These are phyloP conservation scores for Naumovozyma castellii DNA, from an alignment of 805 yeast species.

Conservation along the genomic window DNA sequence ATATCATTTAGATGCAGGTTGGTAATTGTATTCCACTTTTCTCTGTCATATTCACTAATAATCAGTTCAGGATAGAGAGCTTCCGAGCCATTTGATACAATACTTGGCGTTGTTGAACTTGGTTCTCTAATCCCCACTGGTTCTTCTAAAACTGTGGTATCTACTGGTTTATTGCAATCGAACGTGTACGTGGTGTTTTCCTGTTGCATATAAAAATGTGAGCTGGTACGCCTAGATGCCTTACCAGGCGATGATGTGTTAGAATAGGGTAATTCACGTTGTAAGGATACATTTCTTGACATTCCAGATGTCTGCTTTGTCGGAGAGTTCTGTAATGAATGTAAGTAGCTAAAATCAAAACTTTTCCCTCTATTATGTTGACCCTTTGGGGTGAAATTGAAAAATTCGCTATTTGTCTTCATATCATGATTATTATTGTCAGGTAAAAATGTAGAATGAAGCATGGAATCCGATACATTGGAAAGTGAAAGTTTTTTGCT, in stretches of 20 bases:
- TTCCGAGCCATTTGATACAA: constrained; percentile 8
- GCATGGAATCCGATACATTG: constrained; percentile 20
- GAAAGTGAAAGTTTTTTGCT: constrained; percentile 26
- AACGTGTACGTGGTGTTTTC: constrained; percentile 5
- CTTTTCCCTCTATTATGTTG: constrained; percentile 21
- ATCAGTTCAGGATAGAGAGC: constrained; percentile 20
- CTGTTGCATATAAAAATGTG: constrained; percentile 8
- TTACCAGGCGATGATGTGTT: constrained; percentile 4
- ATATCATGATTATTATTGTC: neutral
- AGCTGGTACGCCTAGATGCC: constrained; percentile 9
- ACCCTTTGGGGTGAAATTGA: neutral
- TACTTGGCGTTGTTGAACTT: constrained; percentile 5
- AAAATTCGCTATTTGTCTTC: neutral
- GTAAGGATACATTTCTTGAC: constrained; percentile 4
- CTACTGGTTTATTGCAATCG: constrained; percentile 1
- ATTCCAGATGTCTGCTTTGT: constrained; percentile 21
- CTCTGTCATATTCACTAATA: constrained; percentile 30
- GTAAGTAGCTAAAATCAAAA: constrained; percentile 27
- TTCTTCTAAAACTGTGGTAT: neutral
- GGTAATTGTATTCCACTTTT: constrained; percentile 24
- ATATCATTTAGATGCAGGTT: constrained; percentile 5
- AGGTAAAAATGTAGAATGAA: constrained; percentile 3
- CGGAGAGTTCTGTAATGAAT: constrained; percentile 27
- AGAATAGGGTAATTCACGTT: neutral
- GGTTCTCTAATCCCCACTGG: constrained; percentile 1